A percentile compares a stretch with the other conserved stretches of the same genome.
Evolutionary conservation across 2,329 filamentous ascomycete genomes (phyloP).

Genomic region (Lasiodiplodia citricola): DNA sequence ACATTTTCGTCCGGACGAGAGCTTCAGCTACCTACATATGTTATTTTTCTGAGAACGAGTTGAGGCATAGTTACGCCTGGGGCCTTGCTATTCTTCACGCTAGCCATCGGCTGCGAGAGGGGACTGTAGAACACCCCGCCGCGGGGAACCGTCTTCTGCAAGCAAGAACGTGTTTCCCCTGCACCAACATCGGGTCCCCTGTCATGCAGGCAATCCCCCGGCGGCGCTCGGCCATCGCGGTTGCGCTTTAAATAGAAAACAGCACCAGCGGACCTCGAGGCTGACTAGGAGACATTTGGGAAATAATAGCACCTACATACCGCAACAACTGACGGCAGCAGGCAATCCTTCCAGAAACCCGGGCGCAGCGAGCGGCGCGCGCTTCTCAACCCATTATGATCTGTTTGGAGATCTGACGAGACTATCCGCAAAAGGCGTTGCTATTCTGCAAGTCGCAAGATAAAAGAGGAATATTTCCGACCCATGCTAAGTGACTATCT

Average conservation of each 20-base stretch:
- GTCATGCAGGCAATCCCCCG: not conserved
- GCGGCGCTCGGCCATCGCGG: not conserved
- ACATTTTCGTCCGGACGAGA: too few species aligned
- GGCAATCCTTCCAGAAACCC: not conserved
- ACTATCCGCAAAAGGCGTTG: not conserved
- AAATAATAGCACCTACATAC: not conserved
- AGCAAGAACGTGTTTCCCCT: not conserved
- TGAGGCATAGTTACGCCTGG: too few species aligned
- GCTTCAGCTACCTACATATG: too few species aligned
- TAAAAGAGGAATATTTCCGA: not conserved
- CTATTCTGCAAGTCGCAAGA: not conserved
- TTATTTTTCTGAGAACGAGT: too few species aligned
- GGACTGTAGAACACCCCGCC: not conserved
- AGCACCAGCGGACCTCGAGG: not conserved
- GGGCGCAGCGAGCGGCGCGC: not conserved
- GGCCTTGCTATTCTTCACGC: too few species aligned
- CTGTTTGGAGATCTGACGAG: not conserved
- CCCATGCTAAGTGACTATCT: not conserved
- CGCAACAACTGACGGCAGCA: not conserved
- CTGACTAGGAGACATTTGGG: not conserved
- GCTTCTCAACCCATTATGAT: not conserved
- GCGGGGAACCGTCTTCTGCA: not conserved
- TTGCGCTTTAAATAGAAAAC: not conserved
- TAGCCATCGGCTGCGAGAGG: too few species aligned
- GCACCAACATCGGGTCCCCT: not conserved